These are phyloP conservation scores for Pholiota conissans DNA, from an alignment of 768 basidiomycete species.

Conservation along the genomic window DNA sequence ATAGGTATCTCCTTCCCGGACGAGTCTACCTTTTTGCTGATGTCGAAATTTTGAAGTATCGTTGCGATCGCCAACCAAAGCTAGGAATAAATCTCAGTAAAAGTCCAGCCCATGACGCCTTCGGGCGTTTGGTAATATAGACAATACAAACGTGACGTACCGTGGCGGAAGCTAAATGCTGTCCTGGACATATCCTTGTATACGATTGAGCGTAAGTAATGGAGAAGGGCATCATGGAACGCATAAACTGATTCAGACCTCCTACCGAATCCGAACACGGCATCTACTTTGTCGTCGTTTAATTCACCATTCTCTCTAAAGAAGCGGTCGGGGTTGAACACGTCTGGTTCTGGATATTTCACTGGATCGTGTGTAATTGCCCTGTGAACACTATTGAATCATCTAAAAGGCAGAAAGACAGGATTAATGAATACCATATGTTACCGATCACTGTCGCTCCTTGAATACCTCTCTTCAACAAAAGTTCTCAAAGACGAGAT, in stretches of 20 bases:
- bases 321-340: slow-evolving; percentile 1
- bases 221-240: background rate
- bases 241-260: background rate
- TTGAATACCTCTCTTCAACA: too few species aligned
- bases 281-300: background rate
- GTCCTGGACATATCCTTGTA: slow-evolving; percentile 1
- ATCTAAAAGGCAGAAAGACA: too few species aligned
- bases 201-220: background rate
- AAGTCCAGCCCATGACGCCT: too few species aligned
- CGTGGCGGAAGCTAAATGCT: background rate
- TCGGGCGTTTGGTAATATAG: too few species aligned
- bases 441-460: slow-evolving; percentile 2
- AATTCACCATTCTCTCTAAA: background rate
- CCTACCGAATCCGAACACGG: slow-evolving; percentile 1
- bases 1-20: background rate
- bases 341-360: background rate
- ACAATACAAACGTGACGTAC: background rate
- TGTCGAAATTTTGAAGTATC: background rate
- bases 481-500: too few species aligned
- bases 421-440: background rate
- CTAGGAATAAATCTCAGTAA: background rate
- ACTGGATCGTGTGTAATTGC: background rate
- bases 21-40: background rate
- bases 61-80: slow-evolving; percentile 1
- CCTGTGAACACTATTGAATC: background rate